Conservation (phyloP, 306 rosid species). For the Malus orientalis region DNA sequence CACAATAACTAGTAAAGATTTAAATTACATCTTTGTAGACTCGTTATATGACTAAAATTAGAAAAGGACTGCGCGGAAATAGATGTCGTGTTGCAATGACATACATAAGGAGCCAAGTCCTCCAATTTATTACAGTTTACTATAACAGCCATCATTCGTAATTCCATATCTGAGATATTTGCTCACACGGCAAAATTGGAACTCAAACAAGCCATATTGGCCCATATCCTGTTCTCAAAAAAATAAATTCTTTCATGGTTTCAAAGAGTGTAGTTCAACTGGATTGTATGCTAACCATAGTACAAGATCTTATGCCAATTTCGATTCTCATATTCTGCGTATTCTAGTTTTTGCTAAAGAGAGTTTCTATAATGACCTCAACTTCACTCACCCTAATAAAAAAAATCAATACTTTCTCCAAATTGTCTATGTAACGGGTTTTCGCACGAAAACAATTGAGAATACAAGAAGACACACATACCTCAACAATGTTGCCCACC, state of each 20-base stretch:
- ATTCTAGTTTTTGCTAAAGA: not conserved
- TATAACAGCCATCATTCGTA: not conserved
- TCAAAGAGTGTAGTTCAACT: too few species aligned
- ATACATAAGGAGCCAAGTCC: not conserved
- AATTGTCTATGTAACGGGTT: not conserved
- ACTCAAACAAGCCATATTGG: not conserved
- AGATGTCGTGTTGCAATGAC: not conserved
- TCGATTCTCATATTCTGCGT: not conserved
- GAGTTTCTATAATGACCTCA: not conserved
- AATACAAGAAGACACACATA: not conserved
- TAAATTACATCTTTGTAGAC: not conserved
- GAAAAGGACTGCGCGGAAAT: not conserved
- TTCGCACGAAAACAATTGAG: not conserved
- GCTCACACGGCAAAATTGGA: not conserved
- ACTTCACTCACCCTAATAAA: not conserved
- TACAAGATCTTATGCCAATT: not conserved
- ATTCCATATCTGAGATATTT: not conserved
- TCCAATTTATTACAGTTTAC: not conserved
- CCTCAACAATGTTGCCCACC: conserved; percentile 97
- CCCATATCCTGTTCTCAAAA: too few species aligned
- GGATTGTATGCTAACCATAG: not conserved
- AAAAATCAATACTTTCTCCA: not conserved
- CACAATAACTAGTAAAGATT: not conserved
- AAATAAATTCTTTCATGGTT: too few species aligned
- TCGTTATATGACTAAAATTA: not conserved